These are phyloP conservation scores for Phanerochaete carnosa DNA, from an alignment of 768 basidiomycete genomes.

Conservation along the genomic window DNA sequence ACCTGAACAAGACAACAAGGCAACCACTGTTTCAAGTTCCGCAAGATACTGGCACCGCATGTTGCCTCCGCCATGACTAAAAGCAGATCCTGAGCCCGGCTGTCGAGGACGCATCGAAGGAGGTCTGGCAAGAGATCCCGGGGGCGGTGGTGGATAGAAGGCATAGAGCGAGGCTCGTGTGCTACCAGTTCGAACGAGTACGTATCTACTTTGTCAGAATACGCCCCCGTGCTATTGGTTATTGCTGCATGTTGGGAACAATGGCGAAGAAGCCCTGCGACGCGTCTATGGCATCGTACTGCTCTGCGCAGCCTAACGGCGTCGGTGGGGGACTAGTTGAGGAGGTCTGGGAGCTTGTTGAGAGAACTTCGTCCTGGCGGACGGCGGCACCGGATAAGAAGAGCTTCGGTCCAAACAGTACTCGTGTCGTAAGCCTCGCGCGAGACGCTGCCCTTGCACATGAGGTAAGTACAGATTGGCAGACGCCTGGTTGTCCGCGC, in stretches of 20 bases:
- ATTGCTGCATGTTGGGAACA: slow-evolving; percentile 80
- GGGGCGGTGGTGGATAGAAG: slow-evolving; percentile 71
- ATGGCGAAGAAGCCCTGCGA: slow-evolving; percentile 90
- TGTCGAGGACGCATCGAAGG: slow-evolving; percentile 83
- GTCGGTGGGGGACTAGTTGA: slow-evolving; percentile 83
- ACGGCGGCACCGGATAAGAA: slow-evolving; percentile 82
- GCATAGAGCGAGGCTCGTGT: slow-evolving; percentile 74
- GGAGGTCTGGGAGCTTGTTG: slow-evolving; percentile 73
- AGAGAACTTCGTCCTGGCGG: slow-evolving; percentile 75
- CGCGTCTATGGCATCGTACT: slow-evolving; percentile 89
- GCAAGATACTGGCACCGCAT: slow-evolving; percentile 91
- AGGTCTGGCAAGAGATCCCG: slow-evolving; percentile 85
- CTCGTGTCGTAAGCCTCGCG: too few relatives aligned
- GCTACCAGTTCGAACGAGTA: slow-evolving; percentile 92
- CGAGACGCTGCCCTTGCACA: too few relatives aligned
- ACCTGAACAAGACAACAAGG: slow-evolving; percentile 75
- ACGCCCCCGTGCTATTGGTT: neutral
- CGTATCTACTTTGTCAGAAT: slow-evolving; percentile 20
- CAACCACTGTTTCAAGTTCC: slow-evolving; percentile 88
- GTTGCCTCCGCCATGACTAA: slow-evolving; percentile 90
- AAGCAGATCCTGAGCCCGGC: slow-evolving; percentile 94
- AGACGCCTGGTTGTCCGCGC: too few relatives aligned
- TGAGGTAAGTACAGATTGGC: too few relatives aligned
- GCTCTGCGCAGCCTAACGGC: slow-evolving; percentile 63
- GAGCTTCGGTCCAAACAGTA: too few relatives aligned